Base-by-base conservation (phyloP, 208 protist species). In the Acanthamoeba rhysodes region DNA sequence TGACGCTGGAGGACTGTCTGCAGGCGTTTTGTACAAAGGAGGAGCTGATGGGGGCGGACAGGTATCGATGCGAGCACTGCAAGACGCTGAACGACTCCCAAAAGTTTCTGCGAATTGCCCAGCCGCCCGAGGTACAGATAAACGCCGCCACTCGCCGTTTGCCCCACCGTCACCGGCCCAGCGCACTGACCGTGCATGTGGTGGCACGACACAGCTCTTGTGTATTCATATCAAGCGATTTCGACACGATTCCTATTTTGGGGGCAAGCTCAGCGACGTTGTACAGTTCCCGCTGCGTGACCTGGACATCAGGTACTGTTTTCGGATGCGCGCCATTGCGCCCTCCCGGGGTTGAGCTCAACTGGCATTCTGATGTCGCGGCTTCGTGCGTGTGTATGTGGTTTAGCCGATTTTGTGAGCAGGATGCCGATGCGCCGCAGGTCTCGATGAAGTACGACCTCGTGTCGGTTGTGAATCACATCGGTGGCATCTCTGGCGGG, bases 51-150 rank as follows among this genome's bases (percentile, higher is more conserved):
- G 95, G 90, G 22, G 50, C 27, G 12, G 84, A 96, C 9, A 16
- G 68, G 55, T 96, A 96, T 57, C 20, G 95, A 24, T 96, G 95
- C 59, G 91, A 96, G 48, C 41, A 90, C 59, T 96, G 95, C 59
- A n/a, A 78, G 16, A 48, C 22, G 14, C 48, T 59, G 9, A 76
- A 78, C 48, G 93, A 95, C 50, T 85, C 78, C 34, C 57, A 90
- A 48, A 95, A 90, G 48, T 29, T 29, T 10, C 53, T 95, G 16
- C 27, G 24, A 7, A 32, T 95, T 6, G 57, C 45, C 18, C 57
- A 64, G 41, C 62, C 32, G 32, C 93, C 72, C 8, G 48, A 95
- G 72, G 72, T 95, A 8, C 29, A 22, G 32, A 50, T 55, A 41
- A 4, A 41, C 37, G 37, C 37, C 37, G 37, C 37, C 4, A 41